Percentiles rank a stretch among this genome's conserved stretches.
Conservation (phyloP, 257 asterid species). For the Jaltomata sinuosa region DNA sequence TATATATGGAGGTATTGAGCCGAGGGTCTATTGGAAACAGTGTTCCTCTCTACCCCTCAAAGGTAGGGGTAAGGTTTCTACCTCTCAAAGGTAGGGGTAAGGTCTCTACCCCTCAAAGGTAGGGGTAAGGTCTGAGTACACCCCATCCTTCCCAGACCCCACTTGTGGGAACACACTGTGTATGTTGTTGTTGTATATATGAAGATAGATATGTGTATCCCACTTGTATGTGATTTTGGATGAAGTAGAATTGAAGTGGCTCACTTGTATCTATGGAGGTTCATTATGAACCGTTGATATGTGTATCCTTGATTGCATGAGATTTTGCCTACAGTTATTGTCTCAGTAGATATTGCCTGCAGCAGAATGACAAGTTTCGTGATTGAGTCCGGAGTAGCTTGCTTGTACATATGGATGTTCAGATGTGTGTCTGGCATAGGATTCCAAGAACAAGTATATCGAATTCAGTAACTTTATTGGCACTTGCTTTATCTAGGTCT, state of each 20-base stretch:
- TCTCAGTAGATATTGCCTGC: background rate
- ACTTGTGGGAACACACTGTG: too few relatives aligned
- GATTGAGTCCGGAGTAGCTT: background rate
- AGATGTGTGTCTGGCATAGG: background rate
- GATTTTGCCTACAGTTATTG: background rate
- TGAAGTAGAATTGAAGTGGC: background rate
- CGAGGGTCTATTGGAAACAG: too few relatives aligned
- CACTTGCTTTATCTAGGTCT: background rate
- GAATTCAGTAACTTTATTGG: background rate
- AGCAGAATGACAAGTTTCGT: background rate
- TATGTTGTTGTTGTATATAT: background rate
- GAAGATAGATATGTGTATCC: background rate
- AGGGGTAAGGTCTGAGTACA: too few relatives aligned
- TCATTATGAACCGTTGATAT: background rate
- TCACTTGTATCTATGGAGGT: background rate
- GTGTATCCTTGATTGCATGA: background rate
- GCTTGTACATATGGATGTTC: background rate
- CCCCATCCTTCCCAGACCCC: too few relatives aligned
- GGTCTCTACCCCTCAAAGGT: too few relatives aligned
- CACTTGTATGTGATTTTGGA: background rate
- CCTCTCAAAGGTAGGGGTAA: too few relatives aligned
- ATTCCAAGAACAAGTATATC: background rate
- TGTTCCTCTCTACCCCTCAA: too few relatives aligned
- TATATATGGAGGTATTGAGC: background rate
- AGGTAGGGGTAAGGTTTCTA: too few relatives aligned